A percentile compares a stretch with the other conserved stretches of the same genome.
phyloP scores from a whole-genome alignment of 345 rosid genomes.

The Draba incana region DNA sequence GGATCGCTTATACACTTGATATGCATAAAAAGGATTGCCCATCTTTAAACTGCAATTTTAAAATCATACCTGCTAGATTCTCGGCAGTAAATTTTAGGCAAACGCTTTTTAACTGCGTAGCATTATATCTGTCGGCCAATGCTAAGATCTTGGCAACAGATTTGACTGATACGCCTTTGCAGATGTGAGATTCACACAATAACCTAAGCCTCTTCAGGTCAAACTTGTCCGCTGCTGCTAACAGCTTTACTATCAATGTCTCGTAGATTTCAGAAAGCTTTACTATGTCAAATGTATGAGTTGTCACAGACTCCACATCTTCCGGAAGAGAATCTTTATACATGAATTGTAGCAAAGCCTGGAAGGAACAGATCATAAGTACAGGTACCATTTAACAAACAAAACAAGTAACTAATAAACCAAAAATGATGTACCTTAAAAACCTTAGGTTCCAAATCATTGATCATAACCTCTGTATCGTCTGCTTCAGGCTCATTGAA shows the following conservation, averaged over 20 bases:
- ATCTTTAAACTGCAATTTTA: not conserved
- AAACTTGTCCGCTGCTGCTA: constrained; percentile 88
- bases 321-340: constrained; percentile 82
- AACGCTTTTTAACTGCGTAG: constrained; percentile 66
- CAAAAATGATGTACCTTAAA: constrained; percentile 64
- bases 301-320: constrained; percentile 53
- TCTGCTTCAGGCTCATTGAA: constrained; percentile 68
- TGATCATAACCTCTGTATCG: constrained; percentile 54
- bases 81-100: constrained; percentile 79
- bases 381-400: constrained; percentile 2
- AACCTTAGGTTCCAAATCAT: constrained; percentile 78
- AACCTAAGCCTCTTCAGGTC: constrained; percentile 74
- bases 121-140: constrained; percentile 88
- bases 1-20: not conserved
- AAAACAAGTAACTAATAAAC: constrained; percentile 22
- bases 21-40: not conserved
- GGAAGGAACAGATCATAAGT: constrained; percentile 36
- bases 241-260: constrained; percentile 60
- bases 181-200: constrained; percentile 85
- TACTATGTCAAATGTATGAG: constrained; percentile 44
- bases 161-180: constrained; percentile 70
- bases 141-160: constrained; percentile 90
- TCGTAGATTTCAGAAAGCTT: constrained; percentile 65
- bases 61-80: constrained; percentile 75
- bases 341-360: constrained; percentile 90